phyloP scores from a whole-genome alignment of 2,329 filamentous ascomycete species.

The Plectosphaerella plurivora region DNA sequence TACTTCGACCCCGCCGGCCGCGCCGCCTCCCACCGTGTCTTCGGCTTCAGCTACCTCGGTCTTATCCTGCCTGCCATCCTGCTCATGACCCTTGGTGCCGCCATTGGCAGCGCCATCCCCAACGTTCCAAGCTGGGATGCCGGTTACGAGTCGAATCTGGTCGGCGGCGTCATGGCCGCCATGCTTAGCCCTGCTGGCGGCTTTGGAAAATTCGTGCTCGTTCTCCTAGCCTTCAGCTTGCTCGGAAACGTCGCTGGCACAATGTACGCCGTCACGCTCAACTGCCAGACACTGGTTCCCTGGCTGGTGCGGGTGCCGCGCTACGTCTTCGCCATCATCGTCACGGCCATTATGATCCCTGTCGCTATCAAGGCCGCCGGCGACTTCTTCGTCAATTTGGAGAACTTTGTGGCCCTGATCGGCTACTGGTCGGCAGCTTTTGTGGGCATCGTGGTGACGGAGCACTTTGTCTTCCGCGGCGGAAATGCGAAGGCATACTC shows the following conservation, averaged over 20 bases:
- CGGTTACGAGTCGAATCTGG: conserved; percentile 47
- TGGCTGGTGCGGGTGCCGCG: conserved; percentile 51
- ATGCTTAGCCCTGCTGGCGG: conserved; percentile 55
- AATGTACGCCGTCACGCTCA: conserved; percentile 59
- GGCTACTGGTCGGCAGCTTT: conserved; percentile 56
- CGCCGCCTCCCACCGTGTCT: conserved; percentile 33
- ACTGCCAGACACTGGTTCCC: conserved; percentile 59
- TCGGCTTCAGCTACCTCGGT: conserved; percentile 53
- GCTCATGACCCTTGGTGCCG: conserved; percentile 59
- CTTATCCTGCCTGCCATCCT: conserved; percentile 50
- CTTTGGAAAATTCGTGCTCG: conserved; percentile 59
- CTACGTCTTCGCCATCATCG: conserved; percentile 51
- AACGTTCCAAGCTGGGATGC: conserved; percentile 49
- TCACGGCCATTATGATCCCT: conserved; percentile 56
- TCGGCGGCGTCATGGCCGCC: conserved; percentile 55
- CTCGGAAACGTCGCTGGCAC: conserved; percentile 56
- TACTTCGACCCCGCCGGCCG: conserved; percentile 52
- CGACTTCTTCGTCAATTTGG: conserved; percentile 52
- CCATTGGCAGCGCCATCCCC: conserved; percentile 56
- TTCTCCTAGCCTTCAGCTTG: conserved; percentile 52
- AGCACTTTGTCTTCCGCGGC: conserved; percentile 44
- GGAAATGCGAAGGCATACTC: conserved; percentile 40
- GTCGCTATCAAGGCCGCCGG: conserved; percentile 50
- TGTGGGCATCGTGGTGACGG: conserved; percentile 41
- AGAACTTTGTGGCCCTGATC: conserved; percentile 53